Evolutionary conservation across 176 grass and related monocot species (phyloP), one percentile per base, ranked within the genome.

Genomic region (Puya raimondii): DNA sequence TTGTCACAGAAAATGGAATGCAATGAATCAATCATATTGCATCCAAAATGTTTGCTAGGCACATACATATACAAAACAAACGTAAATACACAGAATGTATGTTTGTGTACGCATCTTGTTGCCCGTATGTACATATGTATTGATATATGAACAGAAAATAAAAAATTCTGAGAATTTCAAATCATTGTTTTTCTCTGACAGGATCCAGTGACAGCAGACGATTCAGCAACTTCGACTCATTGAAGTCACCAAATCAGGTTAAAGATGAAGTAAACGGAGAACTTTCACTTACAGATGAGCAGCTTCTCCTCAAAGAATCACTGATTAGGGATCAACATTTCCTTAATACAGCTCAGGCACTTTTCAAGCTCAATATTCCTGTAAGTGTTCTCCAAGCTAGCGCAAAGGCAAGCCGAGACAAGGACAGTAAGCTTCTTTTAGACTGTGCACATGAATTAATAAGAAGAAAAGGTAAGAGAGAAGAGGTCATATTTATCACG

Each of bases 401-500:
- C 16, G 66, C 64, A 2, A 71, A 57, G 53, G 73, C 53, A 66
- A 79, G 74, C 82, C 49, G 71, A 22, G 77, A 82, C 63, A 85
- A 93, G 47, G 80, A 73, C 25, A 84, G 53, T n/a, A 49, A 80
- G 3, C 13, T 85, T 79, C 75, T 93, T 84, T 78, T 91, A 53
- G 86, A 88, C 51, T 76, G 81, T 17, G 84, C 66, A 11, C 77
- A 67, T 11, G 94, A 93, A 51, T 72, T 99, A 52, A 47, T 84
- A 59, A 81, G 81, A 84, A 93, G 87, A 69, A 99, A 93, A 87
- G 73, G 67, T 10, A 77, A 73, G 57, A 74, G 86, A 58, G 63
- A 72, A 3, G 85, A 83, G 27, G 85, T 73, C 4, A 67, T 66
- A 49, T 27, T 72, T 8, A 57, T 63, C n/a, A 64, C 69, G 2